Evolutionary conservation across 768 basidiomycete species (phyloP), one percentile per base, ranked within the genome.

Genomic region (Panaeolus cyanescens): DNA sequence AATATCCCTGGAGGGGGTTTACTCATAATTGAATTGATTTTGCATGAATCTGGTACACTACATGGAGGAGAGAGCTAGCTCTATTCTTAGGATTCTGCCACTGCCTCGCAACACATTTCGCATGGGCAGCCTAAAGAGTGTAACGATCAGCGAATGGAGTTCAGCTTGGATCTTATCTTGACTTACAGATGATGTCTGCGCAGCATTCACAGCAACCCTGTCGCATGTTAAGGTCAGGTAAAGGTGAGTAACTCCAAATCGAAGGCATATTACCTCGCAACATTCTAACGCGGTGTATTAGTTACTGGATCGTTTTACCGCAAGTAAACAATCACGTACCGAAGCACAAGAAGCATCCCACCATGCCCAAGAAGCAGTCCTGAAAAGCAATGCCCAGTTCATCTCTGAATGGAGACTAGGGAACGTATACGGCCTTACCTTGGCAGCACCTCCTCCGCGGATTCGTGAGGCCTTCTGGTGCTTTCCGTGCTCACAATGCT

Each of bases 331-430:
- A 53, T 8, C 39, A 73, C 87, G 66, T 64, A 88, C 87, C 89
- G 70, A 85, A 91, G 75, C 90, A 91, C 22, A 92, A 66, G 82
- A 90, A 91, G 70, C 88, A 90, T 30, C 79, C 85, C 33, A 89
- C 5, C 17, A 82, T 56, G 19, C 80, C 87, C 28, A 92, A 57
- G 75, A 89, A 83, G 71, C 88, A 91, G 70, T 90, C 88, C 89
- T 91, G 63, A 33, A 59, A 63, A 58, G 3, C 58, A 34, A 59
- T 42, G 31, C 22, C 2, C 30, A 7, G 58, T 42, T 58, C 40
- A 32, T 54, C 6, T 28, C 17, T 37, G 36, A 33, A 59, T 56
- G 28, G 31, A 13, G n/a, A 30, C 32, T 8, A 34, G 20, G 19
- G n/a, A 31, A n/a, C 36, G 45, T 13, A 31, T 25, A 13, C 58